Conservation (phyloP, 2,329 filamentous ascomycete genomes). For the Eurotiales sp. region DNA sequence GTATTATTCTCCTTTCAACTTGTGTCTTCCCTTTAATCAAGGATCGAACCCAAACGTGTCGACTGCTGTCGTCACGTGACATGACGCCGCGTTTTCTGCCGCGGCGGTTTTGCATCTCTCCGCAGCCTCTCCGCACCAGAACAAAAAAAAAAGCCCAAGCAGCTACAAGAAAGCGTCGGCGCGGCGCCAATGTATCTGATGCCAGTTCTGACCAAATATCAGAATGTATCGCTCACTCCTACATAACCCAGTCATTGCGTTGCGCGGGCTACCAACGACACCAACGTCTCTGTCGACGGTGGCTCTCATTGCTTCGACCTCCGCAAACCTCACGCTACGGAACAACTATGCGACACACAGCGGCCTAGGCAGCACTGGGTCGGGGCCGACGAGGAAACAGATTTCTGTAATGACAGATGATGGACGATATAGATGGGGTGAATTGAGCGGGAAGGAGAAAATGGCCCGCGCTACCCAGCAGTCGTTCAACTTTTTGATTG, state of each 20-base stretch:
- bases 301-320: slow-evolving; percentile 3
- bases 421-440: slow-evolving; percentile 73
- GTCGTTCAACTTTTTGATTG: slow-evolving; percentile 78
- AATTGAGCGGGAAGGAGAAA: slow-evolving; percentile 74
- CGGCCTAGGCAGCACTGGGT: slow-evolving; percentile 33
- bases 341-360: slow-evolving; percentile 58
- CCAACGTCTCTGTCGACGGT: neutral
- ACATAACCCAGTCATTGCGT: slow-evolving; percentile 16
- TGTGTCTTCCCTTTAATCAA: too few relatives aligned
- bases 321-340: slow-evolving; percentile 31
- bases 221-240: slow-evolving; percentile 24
- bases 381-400: slow-evolving; percentile 57
- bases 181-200: slow-evolving; percentile 17
- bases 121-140: neutral
- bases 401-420: slow-evolving; percentile 85
- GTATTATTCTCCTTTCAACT: too few relatives aligned
- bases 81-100: too few relatives aligned
- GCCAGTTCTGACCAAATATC: slow-evolving; percentile 17
- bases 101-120: neutral
- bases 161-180: neutral
- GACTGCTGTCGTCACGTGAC: too few relatives aligned
- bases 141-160: neutral
- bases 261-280: slow-evolving; percentile 1
- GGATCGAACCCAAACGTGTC: too few relatives aligned
- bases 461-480: slow-evolving; percentile 82